Evolutionary conservation across 345 rosid genomes (phyloP).

Genomic region (Anastatica hierochuntica): DNA sequence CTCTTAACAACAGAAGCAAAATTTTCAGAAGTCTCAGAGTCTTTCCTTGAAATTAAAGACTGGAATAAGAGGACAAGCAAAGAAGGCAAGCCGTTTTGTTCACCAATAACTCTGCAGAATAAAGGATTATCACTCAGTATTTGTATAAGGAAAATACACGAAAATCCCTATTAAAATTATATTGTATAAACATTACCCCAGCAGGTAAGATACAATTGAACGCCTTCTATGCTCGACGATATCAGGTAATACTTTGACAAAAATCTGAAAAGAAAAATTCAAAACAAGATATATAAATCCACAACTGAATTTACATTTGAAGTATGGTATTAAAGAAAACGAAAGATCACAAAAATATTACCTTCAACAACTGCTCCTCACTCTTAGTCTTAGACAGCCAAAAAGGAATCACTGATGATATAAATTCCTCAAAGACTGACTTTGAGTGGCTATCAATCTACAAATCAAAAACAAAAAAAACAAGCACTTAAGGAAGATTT

Average conservation of each 20-base stretch:
- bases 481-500: not conserved
- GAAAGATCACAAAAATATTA: slow-evolving; percentile 19
- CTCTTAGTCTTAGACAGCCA: slow-evolving; percentile 62
- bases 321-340: not conserved
- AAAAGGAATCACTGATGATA: slow-evolving; percentile 68
- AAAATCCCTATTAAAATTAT: not conserved
- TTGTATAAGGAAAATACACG: not conserved
- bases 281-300: not conserved
- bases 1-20: slow-evolving; percentile 29
- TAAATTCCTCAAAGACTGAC: slow-evolving; percentile 60
- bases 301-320: not conserved
- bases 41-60: slow-evolving; percentile 51
- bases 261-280: slow-evolving; percentile 41
- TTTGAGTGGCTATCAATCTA: slow-evolving; percentile 77
- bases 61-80: slow-evolving; percentile 64
- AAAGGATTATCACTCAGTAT: slow-evolving; percentile 3
- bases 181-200: slow-evolving; percentile 44
- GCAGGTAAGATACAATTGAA: slow-evolving; percentile 49
- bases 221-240: slow-evolving; percentile 72
- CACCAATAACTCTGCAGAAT: slow-evolving; percentile 71
- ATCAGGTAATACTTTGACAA: slow-evolving; percentile 68
- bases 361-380: slow-evolving; percentile 63
- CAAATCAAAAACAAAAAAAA: slow-evolving; percentile 4
- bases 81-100: slow-evolving; percentile 62
- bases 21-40: slow-evolving; percentile 23